Conservation (phyloP, 2,329 filamentous ascomycete species). For the Fusarium subglutinans region DNA sequence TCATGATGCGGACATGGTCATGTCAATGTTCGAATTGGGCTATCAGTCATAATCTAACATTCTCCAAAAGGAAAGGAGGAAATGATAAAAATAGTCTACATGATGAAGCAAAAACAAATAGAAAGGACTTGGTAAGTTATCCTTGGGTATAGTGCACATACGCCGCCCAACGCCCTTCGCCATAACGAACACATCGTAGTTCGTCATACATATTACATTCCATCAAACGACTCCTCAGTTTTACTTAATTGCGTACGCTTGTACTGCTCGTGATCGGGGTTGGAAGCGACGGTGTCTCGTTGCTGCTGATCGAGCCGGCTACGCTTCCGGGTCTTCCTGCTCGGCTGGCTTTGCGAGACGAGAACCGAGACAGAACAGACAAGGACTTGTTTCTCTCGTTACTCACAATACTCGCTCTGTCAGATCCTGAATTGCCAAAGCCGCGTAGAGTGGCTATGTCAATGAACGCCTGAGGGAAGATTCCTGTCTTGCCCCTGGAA, state of each 20-base stretch:
- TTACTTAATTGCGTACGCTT: conserved; percentile 6
- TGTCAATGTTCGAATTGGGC: background rate
- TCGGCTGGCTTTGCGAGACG: conserved; percentile 44
- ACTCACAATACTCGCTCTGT: conserved; percentile 45
- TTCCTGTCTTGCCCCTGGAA: conserved; percentile 61
- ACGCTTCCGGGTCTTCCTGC: conserved; percentile 46
- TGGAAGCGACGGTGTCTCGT: conserved; percentile 39
- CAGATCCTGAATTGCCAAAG: conserved; percentile 37
- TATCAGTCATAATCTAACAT: background rate
- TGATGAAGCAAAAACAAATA: conserved; percentile 2
- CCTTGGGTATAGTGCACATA: conserved; percentile 32
- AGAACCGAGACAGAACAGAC: conserved; percentile 49
- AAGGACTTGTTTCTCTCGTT: conserved; percentile 49
- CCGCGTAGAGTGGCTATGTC: conserved; percentile 57
- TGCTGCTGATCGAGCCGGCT: conserved; percentile 47
- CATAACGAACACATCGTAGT: background rate
- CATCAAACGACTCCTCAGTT: background rate
- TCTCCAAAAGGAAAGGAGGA: background rate
- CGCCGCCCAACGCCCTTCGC: conserved; percentile 25
- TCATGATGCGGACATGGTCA: background rate
- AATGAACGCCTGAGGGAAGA: conserved; percentile 62
- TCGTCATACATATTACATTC: conserved; percentile 12
- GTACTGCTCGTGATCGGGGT: conserved; percentile 12
- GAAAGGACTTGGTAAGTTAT: background rate
- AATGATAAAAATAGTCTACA: background rate